Evolutionary conservation across 2,329 filamentous ascomycete genomes (phyloP).

Genomic region (Exophiala sp.): DNA sequence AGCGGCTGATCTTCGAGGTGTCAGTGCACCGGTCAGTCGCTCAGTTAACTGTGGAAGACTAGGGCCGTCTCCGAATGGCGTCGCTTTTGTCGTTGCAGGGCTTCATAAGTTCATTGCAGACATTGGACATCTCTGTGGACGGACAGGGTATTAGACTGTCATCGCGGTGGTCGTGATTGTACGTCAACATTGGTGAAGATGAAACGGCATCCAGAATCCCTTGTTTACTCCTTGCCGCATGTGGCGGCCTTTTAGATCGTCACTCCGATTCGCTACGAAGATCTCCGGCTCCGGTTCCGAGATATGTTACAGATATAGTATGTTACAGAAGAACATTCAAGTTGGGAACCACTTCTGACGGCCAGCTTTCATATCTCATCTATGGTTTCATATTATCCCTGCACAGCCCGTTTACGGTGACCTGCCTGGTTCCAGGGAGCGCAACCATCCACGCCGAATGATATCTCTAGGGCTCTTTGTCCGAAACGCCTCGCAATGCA

Average conservation of each 20-base stretch:
- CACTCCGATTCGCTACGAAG: conserved; percentile 10
- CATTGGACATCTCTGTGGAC: background rate
- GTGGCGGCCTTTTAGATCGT: background rate
- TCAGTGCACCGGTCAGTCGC: conserved; percentile 14
- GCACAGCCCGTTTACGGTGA: background rate
- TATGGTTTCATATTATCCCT: conserved; percentile 5
- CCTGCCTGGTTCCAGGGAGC: background rate
- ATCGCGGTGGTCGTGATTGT: background rate
- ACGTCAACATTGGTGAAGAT: conserved; percentile 1
- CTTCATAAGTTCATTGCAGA: background rate
- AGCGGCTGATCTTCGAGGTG: background rate
- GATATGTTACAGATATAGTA: too few relatives aligned
- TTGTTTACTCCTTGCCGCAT: conserved; percentile 16
- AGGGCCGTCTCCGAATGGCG: background rate
- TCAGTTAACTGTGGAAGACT: background rate
- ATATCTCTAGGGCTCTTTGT: conserved; percentile 6
- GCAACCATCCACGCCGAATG: background rate
- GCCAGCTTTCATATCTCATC: background rate
- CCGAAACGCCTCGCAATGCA: conserved; percentile 13
- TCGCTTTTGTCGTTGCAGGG: background rate
- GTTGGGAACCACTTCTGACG: too few relatives aligned
- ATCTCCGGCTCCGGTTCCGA: background rate
- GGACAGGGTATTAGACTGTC: background rate
- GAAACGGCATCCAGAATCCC: conserved; percentile 7
- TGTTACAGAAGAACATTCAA: too few relatives aligned